Percentiles rank a stretch among this genome's conserved stretches.
Conservation (phyloP, 495 filamentous ascomycete genomes). For the Penicillium diatomitis region DNA sequence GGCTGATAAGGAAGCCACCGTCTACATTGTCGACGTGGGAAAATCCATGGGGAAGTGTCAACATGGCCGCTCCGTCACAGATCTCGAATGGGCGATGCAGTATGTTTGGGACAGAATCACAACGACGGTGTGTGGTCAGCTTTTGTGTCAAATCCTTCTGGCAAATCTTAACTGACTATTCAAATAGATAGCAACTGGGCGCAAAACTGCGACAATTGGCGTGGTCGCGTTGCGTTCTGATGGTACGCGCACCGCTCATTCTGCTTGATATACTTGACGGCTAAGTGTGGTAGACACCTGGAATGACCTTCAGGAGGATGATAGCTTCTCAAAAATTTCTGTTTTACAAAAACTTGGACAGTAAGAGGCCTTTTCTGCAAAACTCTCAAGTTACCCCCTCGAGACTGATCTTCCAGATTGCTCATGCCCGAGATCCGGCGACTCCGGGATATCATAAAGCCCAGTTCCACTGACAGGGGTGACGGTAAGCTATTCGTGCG, state of each 20-base stretch:
- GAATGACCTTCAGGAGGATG: constrained; percentile 53
- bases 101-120: constrained; percentile 98
- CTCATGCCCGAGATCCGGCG: constrained; percentile 59
- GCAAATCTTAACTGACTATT: constrained; percentile 1
- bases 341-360: constrained; percentile 64
- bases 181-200: constrained; percentile 61
- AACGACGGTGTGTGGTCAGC: constrained; percentile 45
- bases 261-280: neutral
- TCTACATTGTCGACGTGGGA: constrained; percentile 86
- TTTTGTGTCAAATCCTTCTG: neutral
- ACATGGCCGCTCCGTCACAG: constrained; percentile 65
- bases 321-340: constrained; percentile 68
- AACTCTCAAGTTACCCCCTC: neutral
- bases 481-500: constrained; percentile 45
- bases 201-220: constrained; percentile 72
- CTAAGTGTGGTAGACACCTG: constrained; percentile 43
- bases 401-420: constrained; percentile 34
- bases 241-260: constrained; percentile 27
- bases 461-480: constrained; percentile 61
- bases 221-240: constrained; percentile 80
- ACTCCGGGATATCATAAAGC: constrained; percentile 51
- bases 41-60: constrained; percentile 68
- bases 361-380: constrained; percentile 22
- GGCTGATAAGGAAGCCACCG: constrained; percentile 89
- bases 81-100: constrained; percentile 82